Evolutionary conservation across 345 rosid genomes (phyloP).

Genomic region (Cardamine resedifolia): DNA sequence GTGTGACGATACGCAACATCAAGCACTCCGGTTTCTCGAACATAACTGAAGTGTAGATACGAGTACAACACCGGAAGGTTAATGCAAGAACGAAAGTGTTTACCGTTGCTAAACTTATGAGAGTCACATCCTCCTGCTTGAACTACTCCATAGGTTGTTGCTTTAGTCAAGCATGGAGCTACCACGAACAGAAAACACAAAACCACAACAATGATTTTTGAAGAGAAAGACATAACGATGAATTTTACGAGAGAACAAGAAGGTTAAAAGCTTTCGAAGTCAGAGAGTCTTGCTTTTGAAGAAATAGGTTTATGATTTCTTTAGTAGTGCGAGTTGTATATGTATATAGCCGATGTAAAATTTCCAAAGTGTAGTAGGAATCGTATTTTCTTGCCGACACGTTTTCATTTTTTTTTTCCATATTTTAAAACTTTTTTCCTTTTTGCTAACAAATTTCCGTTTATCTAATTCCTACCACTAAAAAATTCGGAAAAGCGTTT

Average conservation of each 20-base stretch:
- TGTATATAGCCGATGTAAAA: background rate
- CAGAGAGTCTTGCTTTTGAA: background rate
- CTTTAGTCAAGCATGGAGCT: background rate
- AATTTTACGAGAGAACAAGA: background rate
- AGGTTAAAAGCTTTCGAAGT: background rate
- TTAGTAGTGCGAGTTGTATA: background rate
- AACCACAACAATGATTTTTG: background rate
- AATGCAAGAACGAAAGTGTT: background rate
- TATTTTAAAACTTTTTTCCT: slow-evolving; percentile 12
- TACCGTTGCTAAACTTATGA: slow-evolving; percentile 8
- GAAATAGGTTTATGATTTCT: background rate
- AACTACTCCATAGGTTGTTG: background rate
- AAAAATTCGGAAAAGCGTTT: background rate
- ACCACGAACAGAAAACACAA: background rate
- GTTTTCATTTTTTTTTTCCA: background rate
- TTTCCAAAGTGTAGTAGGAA: background rate
- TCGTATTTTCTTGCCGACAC: background rate
- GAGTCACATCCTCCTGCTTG: background rate
- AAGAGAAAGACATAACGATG: background rate
- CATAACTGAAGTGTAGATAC: slow-evolving; percentile 57
- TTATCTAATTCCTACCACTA: background rate
- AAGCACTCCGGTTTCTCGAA: slow-evolving; percentile 45
- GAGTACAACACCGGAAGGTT: background rate
- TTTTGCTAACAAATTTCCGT: background rate
- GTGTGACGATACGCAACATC: slow-evolving; percentile 58